phyloP scores from a whole-genome alignment of 495 filamentous ascomycete genomes.

The Trichoderma virens region DNA sequence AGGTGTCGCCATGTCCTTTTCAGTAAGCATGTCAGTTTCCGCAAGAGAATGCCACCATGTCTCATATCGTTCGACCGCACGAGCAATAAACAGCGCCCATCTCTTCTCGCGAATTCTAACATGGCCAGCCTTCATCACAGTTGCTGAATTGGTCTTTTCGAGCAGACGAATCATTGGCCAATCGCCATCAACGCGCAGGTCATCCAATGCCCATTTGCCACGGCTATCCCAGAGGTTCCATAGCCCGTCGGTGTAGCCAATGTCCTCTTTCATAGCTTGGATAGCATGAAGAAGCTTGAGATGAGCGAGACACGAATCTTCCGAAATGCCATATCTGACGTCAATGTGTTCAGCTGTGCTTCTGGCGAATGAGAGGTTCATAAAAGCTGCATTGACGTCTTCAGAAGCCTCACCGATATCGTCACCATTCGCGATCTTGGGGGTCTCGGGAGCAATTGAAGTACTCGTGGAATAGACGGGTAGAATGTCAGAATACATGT shows the following conservation, averaged over 20 bases:
- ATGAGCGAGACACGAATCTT: slow-evolving; percentile 47
- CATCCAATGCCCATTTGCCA: not conserved
- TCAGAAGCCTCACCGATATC: not conserved
- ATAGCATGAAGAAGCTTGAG: slow-evolving; percentile 58
- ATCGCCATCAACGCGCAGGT: not conserved
- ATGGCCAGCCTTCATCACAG: slow-evolving; percentile 12
- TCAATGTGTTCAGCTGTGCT: not conserved
- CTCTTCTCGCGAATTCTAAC: slow-evolving; percentile 49
- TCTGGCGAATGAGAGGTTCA: not conserved
- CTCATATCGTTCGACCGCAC: slow-evolving; percentile 55
- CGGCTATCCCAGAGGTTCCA: slow-evolving; percentile 38
- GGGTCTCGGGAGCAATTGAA: not conserved
- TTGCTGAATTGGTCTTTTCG: not conserved
- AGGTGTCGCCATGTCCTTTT: slow-evolving; percentile 9
- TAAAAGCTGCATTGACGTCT: not conserved
- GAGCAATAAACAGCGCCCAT: slow-evolving; percentile 57
- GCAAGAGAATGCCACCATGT: slow-evolving; percentile 44
- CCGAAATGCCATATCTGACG: not conserved
- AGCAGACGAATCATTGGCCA: slow-evolving; percentile 22
- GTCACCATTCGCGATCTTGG: not conserved
- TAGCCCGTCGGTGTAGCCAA: slow-evolving; percentile 42
- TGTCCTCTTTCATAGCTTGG: slow-evolving; percentile 44
- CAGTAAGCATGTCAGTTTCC: slow-evolving; percentile 7
- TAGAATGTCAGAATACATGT: not conserved
- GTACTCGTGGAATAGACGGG: not conserved